Evolutionary conservation across 2,329 filamentous ascomycete species (phyloP).

Genomic region (Bertia moriformis): DNA sequence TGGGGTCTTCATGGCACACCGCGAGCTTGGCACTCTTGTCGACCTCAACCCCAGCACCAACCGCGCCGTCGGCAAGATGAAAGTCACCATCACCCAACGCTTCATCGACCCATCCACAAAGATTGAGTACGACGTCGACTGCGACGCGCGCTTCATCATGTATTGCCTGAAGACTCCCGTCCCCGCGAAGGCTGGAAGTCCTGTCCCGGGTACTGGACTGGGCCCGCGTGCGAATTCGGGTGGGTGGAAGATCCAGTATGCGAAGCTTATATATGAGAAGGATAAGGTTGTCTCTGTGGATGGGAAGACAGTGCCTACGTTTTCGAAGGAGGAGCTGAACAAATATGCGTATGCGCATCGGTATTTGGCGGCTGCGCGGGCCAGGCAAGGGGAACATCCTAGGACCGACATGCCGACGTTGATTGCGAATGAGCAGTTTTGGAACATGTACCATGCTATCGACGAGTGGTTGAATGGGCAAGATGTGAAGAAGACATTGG

Average conservation of each 20-base stretch:
- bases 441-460: too few species aligned
- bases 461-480: too few species aligned
- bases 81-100: slow-evolving; percentile 35
- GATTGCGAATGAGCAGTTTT: too few species aligned
- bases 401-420: too few species aligned
- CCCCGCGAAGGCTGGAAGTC: too few species aligned
- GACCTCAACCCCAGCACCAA: slow-evolving; percentile 21
- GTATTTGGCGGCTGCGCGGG: slow-evolving; percentile 29
- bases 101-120: slow-evolving; percentile 18
- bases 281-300: slow-evolving; percentile 30
- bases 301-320: slow-evolving; percentile 20
- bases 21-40: slow-evolving; percentile 30
- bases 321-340: slow-evolving; percentile 19
- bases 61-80: slow-evolving; percentile 35
- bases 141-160: slow-evolving; percentile 33
- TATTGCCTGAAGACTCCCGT: slow-evolving; percentile 20
- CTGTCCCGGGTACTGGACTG: too few species aligned
- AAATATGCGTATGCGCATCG: slow-evolving; percentile 27
- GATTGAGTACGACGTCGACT: slow-evolving; percentile 29
- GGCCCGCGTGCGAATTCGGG: too few species aligned
- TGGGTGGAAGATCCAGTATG: slow-evolving; percentile 24
- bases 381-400: too few species aligned
- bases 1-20: slow-evolving; percentile 43
- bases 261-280: slow-evolving; percentile 33
- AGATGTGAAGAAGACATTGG: too few species aligned